A percentile compares a stretch with the other conserved stretches of the same genome.
Evolutionary conservation across 495 filamentous ascomycete species (phyloP).

Genomic region (Talaromyces trachyspermus): DNA sequence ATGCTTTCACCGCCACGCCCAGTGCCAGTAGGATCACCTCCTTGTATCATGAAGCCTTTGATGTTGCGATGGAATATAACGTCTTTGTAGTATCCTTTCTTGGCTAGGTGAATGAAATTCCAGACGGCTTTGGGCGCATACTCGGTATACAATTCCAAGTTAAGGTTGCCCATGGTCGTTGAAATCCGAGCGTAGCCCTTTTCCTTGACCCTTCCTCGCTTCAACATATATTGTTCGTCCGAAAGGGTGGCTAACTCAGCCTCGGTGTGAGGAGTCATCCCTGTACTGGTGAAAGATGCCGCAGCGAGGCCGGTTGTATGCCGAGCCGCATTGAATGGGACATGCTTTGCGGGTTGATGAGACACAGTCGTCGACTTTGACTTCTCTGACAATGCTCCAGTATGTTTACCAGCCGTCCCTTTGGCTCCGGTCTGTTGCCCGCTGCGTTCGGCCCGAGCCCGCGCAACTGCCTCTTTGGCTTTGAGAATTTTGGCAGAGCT

Average conservation of each 20-base stretch:
- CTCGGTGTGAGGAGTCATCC: constrained; percentile 84
- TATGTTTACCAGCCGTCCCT: constrained; percentile 26
- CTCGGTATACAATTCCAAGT: constrained; percentile 85
- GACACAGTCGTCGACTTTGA: constrained; percentile 16
- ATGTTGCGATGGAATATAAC: constrained; percentile 89
- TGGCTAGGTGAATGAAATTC: constrained; percentile 87
- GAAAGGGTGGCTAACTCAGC: constrained; percentile 75
- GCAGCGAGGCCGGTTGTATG: constrained; percentile 91
- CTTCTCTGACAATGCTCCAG: constrained; percentile 12
- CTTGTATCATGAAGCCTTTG: constrained; percentile 95
- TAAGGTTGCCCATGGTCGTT: constrained; percentile 75
- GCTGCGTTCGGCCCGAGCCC: constrained; percentile 58
- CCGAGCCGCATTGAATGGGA: constrained; percentile 75
- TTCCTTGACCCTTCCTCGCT: constrained; percentile 75
- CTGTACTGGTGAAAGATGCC: constrained; percentile 90
- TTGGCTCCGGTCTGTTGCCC: constrained; percentile 22
- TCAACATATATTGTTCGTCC: constrained; percentile 94
- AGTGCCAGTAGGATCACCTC: constrained; percentile 62
- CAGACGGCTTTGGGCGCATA: constrained; percentile 87
- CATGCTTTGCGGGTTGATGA: constrained; percentile 29
- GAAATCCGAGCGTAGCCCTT: constrained; percentile 87
- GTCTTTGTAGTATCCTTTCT: constrained; percentile 81
- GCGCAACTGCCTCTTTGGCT: constrained; percentile 84
- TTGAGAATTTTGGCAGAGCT: constrained; percentile 82
- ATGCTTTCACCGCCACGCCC: constrained; percentile 79